Evolutionary conservation across 257 asterid species (phyloP).

Genomic region (Solanum dulcamara): DNA sequence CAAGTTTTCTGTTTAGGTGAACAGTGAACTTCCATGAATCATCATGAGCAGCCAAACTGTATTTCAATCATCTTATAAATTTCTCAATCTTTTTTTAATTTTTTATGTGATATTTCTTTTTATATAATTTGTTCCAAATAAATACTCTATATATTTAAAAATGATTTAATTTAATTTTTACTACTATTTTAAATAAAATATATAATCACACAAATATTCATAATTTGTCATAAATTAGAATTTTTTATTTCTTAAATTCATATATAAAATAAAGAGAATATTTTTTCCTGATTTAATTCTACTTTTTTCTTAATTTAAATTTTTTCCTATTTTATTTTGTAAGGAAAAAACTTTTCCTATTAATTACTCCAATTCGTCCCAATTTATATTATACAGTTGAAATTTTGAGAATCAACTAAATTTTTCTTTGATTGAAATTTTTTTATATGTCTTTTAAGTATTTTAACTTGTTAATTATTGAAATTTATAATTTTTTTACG

Average conservation of each 20-base stretch:
- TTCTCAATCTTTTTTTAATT: background rate
- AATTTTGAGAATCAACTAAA: background rate
- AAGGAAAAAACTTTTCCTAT: background rate
- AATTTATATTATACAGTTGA: background rate
- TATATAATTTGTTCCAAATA: background rate
- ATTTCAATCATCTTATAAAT: conserved; percentile 7
- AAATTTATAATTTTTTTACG: background rate
- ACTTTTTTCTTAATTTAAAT: background rate
- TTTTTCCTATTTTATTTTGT: background rate
- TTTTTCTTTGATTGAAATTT: background rate
- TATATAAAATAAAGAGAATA: background rate
- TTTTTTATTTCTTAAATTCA: background rate
- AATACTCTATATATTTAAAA: no score
- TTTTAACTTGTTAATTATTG: background rate
- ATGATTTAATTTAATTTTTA: background rate
- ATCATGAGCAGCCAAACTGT: conserved; percentile 34
- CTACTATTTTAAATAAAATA: background rate
- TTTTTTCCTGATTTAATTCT: background rate
- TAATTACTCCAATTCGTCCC: no score
- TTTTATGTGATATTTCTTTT: background rate
- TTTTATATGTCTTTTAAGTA: background rate
- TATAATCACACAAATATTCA: background rate
- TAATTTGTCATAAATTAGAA: background rate
- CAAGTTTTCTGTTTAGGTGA: conserved; percentile 3
- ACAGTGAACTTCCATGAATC: conserved; percentile 18